These are phyloP conservation scores for Paraphoma chrysanthemicola DNA, from an alignment of 2,329 filamentous ascomycete genomes.

Conservation along the genomic window DNA sequence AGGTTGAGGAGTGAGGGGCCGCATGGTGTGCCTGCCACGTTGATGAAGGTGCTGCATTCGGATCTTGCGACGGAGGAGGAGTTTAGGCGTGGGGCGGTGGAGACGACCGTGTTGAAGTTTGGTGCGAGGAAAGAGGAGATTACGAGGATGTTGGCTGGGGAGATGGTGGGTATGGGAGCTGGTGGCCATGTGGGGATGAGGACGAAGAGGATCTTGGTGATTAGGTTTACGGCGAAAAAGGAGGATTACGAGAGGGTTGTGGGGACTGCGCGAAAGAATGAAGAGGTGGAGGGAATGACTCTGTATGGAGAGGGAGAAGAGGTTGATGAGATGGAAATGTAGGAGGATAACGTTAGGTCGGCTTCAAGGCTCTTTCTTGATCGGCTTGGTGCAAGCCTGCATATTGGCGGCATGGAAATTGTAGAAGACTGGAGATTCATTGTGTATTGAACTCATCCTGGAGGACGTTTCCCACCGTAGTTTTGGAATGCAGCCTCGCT, in stretches of 20 bases:
- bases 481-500: too few species aligned
- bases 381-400: too few species aligned
- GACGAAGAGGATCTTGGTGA: conserved; percentile 1
- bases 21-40: background rate
- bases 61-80: conserved; percentile 14
- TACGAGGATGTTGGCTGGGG: background rate
- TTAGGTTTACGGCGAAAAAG: conserved; percentile 1
- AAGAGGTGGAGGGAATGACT: background rate
- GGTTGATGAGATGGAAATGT: background rate
- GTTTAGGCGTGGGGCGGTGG: conserved; percentile 1
- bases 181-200: background rate
- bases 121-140: background rate
- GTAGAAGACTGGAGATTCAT: too few species aligned
- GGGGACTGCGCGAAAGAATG: background rate
- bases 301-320: background rate
- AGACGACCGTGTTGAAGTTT: conserved; percentile 8
- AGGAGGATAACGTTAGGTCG: background rate
- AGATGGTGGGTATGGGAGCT: background rate
- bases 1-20: conserved; percentile 12
- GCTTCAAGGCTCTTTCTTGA: background rate
- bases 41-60: conserved; percentile 10
- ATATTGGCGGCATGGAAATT: too few species aligned
- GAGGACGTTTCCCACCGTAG: too few species aligned
- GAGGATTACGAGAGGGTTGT: background rate
- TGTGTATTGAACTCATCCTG: too few species aligned